Evolutionary conservation across 2,329 filamentous ascomycete species (phyloP).

Genomic region (Berkeleyomyces basicola): DNA sequence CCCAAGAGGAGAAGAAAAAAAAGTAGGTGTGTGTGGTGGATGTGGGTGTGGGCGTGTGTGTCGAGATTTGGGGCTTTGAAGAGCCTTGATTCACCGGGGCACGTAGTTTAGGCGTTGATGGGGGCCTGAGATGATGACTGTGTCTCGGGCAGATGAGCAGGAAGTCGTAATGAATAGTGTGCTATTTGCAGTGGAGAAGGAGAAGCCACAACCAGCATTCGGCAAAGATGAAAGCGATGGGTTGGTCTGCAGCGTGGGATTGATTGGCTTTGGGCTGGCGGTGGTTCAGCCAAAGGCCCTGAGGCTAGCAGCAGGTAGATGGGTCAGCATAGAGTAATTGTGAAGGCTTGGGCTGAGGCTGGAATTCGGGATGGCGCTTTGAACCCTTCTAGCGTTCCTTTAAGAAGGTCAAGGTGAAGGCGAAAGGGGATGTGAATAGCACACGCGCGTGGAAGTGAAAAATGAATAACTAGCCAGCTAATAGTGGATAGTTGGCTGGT

Average conservation of each 20-base stretch:
- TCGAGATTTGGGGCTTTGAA: neutral
- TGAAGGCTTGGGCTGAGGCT: neutral
- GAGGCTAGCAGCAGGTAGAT: neutral
- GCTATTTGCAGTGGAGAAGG: too few relatives aligned
- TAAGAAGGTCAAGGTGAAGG: neutral
- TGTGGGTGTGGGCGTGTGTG: neutral
- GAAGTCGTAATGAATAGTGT: too few relatives aligned
- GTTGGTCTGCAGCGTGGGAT: neutral
- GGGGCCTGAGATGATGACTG: too few relatives aligned
- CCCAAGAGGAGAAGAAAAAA: neutral
- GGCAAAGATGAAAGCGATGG: neutral
- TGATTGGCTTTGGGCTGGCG: neutral
- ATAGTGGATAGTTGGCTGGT: neutral
- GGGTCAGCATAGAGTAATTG: neutral
- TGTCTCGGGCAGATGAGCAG: too few relatives aligned
- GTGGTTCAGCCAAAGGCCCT: neutral
- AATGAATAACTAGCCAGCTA: neutral
- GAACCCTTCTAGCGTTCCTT: neutral
- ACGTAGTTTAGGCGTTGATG: too few relatives aligned
- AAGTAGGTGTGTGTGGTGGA: neutral
- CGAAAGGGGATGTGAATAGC: neutral
- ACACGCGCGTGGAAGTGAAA: neutral
- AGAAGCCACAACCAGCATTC: too few relatives aligned
- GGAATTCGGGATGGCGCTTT: neutral
- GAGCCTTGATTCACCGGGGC: neutral